phyloP scores from a whole-genome alignment of 106 monocot species.

The Phalaenopsis aphrodite region DNA sequence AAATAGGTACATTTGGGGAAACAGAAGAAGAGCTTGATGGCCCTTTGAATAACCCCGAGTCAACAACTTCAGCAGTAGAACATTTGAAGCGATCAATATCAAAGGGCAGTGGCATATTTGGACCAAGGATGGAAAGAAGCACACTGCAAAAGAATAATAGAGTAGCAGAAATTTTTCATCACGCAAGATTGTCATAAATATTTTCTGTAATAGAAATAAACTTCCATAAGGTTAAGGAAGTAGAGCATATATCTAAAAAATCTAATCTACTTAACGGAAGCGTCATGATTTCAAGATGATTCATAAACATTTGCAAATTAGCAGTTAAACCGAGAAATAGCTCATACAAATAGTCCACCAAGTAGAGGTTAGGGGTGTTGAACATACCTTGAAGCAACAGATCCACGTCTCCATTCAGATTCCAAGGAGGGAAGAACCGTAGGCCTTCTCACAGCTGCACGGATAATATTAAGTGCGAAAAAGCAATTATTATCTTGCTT shows the following conservation, averaged over 20 bases:
- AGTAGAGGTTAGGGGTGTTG: neutral
- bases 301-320: neutral
- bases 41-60: slow-evolving; percentile 28
- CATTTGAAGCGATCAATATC: slow-evolving; percentile 27
- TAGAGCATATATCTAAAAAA: neutral
- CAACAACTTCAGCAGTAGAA: slow-evolving; percentile 26
- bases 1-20: slow-evolving; percentile 5
- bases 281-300: neutral
- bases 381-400: slow-evolving; percentile 77
- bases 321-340: neutral
- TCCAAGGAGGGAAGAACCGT: slow-evolving; percentile 80
- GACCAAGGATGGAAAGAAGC: slow-evolving; percentile 77
- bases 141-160: slow-evolving; percentile 45
- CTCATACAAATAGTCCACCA: neutral
- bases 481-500: slow-evolving; percentile 48
- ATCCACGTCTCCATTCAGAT: slow-evolving; percentile 72
- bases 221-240: neutral
- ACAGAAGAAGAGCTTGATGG: slow-evolving; percentile 16
- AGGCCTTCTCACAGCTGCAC: slow-evolving; percentile 59
- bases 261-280: neutral
- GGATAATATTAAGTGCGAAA: slow-evolving; percentile 66
- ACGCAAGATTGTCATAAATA: neutral
- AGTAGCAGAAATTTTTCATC: neutral
- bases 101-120: slow-evolving; percentile 64
- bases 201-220: neutral